Base-by-base conservation (phyloP, 2,329 filamentous ascomycete genomes). In the Fusarium odoratissimum region DNA sequence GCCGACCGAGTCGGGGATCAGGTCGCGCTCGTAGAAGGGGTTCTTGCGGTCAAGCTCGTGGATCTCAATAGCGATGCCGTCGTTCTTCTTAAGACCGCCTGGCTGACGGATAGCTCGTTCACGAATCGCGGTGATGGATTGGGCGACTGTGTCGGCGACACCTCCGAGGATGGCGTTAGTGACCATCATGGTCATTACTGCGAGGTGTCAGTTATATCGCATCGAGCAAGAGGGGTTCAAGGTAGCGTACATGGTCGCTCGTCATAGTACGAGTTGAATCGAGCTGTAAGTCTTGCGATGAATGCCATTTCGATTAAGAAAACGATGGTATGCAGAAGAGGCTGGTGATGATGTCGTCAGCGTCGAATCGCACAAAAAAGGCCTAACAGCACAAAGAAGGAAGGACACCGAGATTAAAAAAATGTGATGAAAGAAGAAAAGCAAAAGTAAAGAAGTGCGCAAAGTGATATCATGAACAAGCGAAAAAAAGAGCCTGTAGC, bases 161-260 rank as follows among this genome's bases (percentile, higher is more conserved):
- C 96, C 96, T 84, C 94, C 95, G 66, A 99, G 91, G 63, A 98
- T 92, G 75, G 96, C 93, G 85, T 99, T 99, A 81, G 95, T 97
- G 80, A 98, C 94, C 95, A 99, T 99, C 83, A 97, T 99, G 71
- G 96, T 99, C 78, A 99, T 90, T 45, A 99, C 93, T 93, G 80
- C 66, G 57, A 41, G 66, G 42, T 31, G 54, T 72, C 28, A 74
- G 64, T 5, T 44, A 16, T 10, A 54, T 54, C 13, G 6, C 37
- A 28, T 49, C 11, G 31, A 4, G 38, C 19, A 33, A 23, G 31
- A 14, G 10, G 16, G 13, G 30, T 31, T 42, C 6, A 37, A 10
- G 25, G 59, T 45, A 44, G 80, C 88, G 75, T 87, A 95, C 93
- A 86, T 79, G 95, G 96, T 79, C 93, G 93, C 80, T 95, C 91